Evolutionary conservation across 2,329 filamentous ascomycete species (phyloP), one percentile per base, ranked within the genome.

Genomic region (Colletotrichum chrysophilum): DNA sequence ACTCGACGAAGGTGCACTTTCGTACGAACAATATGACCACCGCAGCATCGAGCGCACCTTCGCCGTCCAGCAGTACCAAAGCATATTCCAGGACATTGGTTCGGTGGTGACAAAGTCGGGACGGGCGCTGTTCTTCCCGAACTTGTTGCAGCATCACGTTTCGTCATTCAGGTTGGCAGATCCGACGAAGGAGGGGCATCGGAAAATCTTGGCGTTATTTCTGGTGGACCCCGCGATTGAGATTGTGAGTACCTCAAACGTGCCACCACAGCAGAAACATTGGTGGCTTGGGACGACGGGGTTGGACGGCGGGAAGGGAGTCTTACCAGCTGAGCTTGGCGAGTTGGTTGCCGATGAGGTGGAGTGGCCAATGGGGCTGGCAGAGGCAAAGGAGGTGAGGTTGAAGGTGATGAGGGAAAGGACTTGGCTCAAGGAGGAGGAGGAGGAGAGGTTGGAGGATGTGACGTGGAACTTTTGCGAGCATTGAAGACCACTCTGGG

Each of bases 151-250:
- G 78, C 89, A 92, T 78, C 83, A 83, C 3, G 89, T 92, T 3
- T 79, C 82, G 9, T 85, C 87, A 1, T 93, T 93, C 78, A 75
- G 80, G 7, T 86, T 93, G 1, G 81, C 77, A 0, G 91, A 93
- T 78, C 81, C 80, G 3, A 86, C 87, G 0, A 86, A 85, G 24
- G 86, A 89, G 0, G 92, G 92, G 4, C 89, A 93, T 78, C 86
- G 90, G 18, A 90, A 90, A 79, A 89, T 93, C 62, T 82, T 93
- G 5, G 90, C 89, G 0, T 82, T 93, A 9, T 93, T 90, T 79
- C 86, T 93, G 5, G 88, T 93, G 4, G 90, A 93, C 78, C 92
- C 91, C 0, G 78, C 86, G 28, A 78, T 84, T 3, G 86, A 86
- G 4, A 75, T 87, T 83, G 80, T 86, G 66, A 85, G 83, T 1